These are phyloP conservation scores for Diutina scorzettiae DNA, from an alignment of 1,139 yeast species.

Conservation along the genomic window DNA sequence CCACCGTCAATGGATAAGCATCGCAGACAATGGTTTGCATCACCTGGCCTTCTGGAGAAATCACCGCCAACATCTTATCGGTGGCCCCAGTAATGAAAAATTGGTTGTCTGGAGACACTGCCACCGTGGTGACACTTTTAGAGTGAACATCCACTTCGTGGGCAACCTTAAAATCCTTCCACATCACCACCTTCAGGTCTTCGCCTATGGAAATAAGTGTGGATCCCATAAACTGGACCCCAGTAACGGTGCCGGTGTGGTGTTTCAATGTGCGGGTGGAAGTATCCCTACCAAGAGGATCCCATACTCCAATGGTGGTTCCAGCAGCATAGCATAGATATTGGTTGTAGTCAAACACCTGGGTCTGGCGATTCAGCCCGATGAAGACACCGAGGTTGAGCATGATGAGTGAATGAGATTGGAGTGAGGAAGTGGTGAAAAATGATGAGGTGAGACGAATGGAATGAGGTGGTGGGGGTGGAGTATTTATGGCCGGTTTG, in stretches of 20 bases:
- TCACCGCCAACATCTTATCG: conserved; percentile 44
- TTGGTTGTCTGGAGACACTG: conserved; percentile 26
- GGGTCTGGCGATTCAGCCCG: conserved; percentile 6
- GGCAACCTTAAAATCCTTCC: conserved; percentile 32
- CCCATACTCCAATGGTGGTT: conserved; percentile 64
- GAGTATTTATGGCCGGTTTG: too few relatives aligned
- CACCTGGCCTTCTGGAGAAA: conserved; percentile 21
- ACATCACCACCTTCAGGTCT: conserved; percentile 48
- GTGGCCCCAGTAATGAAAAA: conserved; percentile 55
- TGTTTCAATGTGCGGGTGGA: conserved; percentile 44
- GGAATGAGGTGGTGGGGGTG: too few relatives aligned
- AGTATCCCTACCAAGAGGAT: conserved; percentile 41
- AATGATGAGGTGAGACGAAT: too few relatives aligned
- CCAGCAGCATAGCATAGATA: conserved; percentile 70
- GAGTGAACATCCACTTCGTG: conserved; percentile 26
- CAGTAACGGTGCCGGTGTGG: conserved; percentile 45
- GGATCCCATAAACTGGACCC: conserved; percentile 45
- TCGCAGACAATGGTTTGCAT: conserved; percentile 24
- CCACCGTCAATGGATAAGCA: conserved; percentile 55
- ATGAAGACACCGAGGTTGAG: conserved; percentile 1
- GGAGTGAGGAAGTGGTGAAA: neutral
- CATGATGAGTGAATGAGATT: neutral
- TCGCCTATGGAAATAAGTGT: conserved; percentile 47
- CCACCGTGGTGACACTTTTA: conserved; percentile 32
- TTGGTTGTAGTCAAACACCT: neutral